Evolutionary conservation across 2,329 filamentous ascomycete species (phyloP).

Genomic region (Penicillium verrucosum): DNA sequence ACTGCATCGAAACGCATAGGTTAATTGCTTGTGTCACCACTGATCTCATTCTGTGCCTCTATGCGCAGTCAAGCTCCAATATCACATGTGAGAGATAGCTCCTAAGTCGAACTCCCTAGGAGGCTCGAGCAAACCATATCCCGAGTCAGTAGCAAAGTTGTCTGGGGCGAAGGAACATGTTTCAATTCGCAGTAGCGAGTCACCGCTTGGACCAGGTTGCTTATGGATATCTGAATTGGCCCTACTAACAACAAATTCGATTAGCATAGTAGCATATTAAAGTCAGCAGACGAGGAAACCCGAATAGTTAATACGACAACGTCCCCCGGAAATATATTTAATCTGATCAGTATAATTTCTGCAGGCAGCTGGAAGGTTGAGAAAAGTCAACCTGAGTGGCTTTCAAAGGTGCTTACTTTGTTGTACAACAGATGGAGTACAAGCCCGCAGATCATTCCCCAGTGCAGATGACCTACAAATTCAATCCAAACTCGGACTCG

Average conservation of each 20-base stretch:
- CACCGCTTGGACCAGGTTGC: background rate
- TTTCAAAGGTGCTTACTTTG: slow-evolving; percentile 6
- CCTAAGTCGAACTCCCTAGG: background rate
- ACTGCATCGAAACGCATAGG: background rate
- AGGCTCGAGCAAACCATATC: background rate
- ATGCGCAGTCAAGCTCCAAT: background rate
- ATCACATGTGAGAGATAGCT: slow-evolving; percentile 4
- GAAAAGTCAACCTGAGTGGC: background rate
- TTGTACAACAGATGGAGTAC: background rate
- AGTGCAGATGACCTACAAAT: slow-evolving; percentile 23
- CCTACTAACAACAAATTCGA: background rate
- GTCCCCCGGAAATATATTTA: background rate
- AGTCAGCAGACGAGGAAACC: background rate
- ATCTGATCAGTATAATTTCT: background rate
- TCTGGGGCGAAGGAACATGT: background rate
- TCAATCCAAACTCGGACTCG: slow-evolving; percentile 3
- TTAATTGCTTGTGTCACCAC: background rate
- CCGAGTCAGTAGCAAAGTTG: background rate
- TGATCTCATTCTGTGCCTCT: background rate
- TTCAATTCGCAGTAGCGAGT: background rate
- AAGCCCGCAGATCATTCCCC: slow-evolving; percentile 15
- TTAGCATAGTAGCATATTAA: background rate
- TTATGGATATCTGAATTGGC: background rate
- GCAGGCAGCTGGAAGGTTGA: slow-evolving; percentile 3
- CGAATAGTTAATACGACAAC: background rate